Evolutionary conservation across 163 green algal species (phyloP).

Genomic region (Botryococcus braunii): DNA sequence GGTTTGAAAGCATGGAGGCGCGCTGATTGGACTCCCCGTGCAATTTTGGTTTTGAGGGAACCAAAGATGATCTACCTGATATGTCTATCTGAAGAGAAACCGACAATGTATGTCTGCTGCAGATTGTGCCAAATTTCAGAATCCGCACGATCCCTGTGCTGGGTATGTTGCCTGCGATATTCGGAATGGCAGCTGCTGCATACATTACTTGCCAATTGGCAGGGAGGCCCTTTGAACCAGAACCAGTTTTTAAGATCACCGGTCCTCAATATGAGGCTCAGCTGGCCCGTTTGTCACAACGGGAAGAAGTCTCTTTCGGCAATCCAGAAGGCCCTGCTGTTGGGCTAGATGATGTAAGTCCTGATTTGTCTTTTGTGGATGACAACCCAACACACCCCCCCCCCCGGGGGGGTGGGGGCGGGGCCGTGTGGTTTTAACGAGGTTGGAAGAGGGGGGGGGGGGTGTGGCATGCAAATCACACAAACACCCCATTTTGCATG

Average conservation of each 20-base stretch:
- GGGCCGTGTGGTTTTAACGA: background rate
- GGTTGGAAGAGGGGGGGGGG: background rate
- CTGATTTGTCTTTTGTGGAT: background rate
- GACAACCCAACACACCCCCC: background rate
- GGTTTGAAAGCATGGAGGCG: no score
- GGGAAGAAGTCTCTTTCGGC: slow-evolving; percentile 56
- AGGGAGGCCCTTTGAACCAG: slow-evolving; percentile 33
- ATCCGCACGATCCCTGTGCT: slow-evolving; percentile 93
- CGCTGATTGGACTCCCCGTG: no score
- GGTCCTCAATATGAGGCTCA: slow-evolving; percentile 42
- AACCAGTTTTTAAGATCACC: slow-evolving; percentile 45
- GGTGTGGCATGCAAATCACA: background rate
- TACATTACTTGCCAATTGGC: slow-evolving; percentile 81
- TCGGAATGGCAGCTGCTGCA: slow-evolving; percentile 81
- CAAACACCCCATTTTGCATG: no score
- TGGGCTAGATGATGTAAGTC: slow-evolving; percentile 13
- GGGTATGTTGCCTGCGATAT: slow-evolving; percentile 83
- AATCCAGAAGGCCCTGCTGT: slow-evolving; percentile 28
- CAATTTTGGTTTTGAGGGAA: no score
- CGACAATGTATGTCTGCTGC: slow-evolving; percentile 16
- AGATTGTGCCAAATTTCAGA: slow-evolving; percentile 93
- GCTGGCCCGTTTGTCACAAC: slow-evolving; percentile 56
- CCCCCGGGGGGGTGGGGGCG: background rate
- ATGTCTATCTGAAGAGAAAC: no score
- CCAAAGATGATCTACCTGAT: no score